A percentile compares a stretch with the other conserved stretches of the same genome.
phyloP scores from a whole-genome alignment of 2,329 filamentous ascomycete genomes.

The Paecilomyces dactylethromorphus region DNA sequence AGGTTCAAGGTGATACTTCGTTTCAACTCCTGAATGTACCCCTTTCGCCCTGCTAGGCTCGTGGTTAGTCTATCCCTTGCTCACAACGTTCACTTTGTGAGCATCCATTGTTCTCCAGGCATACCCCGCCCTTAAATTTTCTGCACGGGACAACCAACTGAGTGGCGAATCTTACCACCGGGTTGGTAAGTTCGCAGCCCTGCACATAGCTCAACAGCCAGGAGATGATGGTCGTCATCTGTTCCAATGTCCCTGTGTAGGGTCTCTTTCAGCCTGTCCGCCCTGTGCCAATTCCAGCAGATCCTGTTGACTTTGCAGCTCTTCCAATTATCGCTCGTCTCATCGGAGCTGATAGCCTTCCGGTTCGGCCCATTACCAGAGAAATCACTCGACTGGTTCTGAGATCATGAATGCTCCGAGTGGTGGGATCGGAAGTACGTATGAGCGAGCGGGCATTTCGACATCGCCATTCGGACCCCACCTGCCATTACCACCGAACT shows the following conservation, averaged over 20 bases:
- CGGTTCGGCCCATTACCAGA: not conserved
- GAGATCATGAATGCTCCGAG: not conserved
- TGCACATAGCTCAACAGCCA: not conserved
- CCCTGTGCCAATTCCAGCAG: not conserved
- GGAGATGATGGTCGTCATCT: not conserved
- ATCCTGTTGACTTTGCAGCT: not conserved
- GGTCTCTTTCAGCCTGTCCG: not conserved
- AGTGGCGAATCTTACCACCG: not conserved
- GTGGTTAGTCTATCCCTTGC: not conserved
- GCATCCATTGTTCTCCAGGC: not conserved
- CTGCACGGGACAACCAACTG: not conserved
- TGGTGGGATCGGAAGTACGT: not conserved
- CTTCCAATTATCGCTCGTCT: not conserved
- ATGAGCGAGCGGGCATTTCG: not conserved
- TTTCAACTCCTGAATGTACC: not conserved
- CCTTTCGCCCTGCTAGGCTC: not conserved
- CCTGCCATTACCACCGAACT: not conserved
- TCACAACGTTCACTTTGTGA: not conserved
- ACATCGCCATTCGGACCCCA: not conserved
- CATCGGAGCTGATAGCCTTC: not conserved
- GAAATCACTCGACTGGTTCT: not conserved
- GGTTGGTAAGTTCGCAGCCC: not conserved
- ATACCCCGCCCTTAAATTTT: not conserved
- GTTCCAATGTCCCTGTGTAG: not conserved
- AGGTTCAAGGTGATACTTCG: not conserved